A percentile compares a stretch with the other conserved stretches of the same genome.
Evolutionary conservation across 768 basidiomycete species (phyloP).

Genomic region (Boletus fagicola): DNA sequence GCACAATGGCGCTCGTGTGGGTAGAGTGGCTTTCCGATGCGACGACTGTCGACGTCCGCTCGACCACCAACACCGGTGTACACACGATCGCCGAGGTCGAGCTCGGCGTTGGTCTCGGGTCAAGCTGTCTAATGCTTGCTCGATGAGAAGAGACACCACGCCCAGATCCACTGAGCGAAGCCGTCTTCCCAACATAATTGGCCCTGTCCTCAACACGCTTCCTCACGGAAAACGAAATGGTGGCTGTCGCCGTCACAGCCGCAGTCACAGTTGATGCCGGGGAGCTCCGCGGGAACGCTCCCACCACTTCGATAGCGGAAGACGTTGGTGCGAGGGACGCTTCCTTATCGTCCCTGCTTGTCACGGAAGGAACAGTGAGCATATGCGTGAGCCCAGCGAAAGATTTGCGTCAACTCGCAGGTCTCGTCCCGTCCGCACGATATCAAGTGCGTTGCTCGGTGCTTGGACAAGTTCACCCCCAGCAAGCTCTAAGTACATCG

Average conservation of each 20-base stretch:
- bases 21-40: not conserved
- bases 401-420: not conserved
- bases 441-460: not conserved
- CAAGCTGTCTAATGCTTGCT: not conserved
- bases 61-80: not conserved
- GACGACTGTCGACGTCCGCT: not conserved
- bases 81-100: conserved; percentile 6
- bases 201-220: conserved; percentile 8
- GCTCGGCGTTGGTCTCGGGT: not conserved
- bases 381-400: not conserved
- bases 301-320: not conserved
- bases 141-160: not conserved
- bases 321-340: not conserved
- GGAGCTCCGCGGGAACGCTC: not conserved
- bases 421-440: not conserved
- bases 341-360: not conserved
- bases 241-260: not conserved
- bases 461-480: not conserved
- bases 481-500: not conserved
- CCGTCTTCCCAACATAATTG: conserved; percentile 1
- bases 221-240: conserved; percentile 23
- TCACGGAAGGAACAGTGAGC: not conserved
- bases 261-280: not conserved
- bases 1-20: not conserved
- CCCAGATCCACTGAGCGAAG: not conserved